A percentile compares a stretch with the other conserved stretches of the same genome.
These are phyloP conservation scores for Arthrocladium fulminans DNA, from an alignment of 2,329 filamentous ascomycete species.

Conservation along the genomic window DNA sequence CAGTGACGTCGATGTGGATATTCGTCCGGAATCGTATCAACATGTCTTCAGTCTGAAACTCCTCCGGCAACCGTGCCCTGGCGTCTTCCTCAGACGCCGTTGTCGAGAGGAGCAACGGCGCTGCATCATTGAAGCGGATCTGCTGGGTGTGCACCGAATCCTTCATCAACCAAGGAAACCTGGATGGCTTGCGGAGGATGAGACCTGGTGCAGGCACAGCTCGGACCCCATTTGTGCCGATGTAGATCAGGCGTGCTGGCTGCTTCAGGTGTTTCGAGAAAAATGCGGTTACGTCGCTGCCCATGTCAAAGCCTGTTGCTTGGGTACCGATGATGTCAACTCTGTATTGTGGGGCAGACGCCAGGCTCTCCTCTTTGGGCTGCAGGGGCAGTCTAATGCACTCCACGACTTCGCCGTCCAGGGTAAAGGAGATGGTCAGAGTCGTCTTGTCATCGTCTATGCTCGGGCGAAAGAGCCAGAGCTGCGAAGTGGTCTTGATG, in stretches of 20 bases:
- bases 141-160: constrained; percentile 10
- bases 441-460: not conserved
- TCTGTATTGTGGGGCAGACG: not conserved
- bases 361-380: too few species aligned
- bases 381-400: not conserved
- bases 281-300: constrained; percentile 8
- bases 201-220: constrained; percentile 7
- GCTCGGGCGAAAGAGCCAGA: constrained; percentile 10
- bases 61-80: not conserved
- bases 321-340: constrained; percentile 10
- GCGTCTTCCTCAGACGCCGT: constrained; percentile 8
- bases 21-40: constrained; percentile 11
- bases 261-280: constrained; percentile 9
- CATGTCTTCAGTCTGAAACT: constrained; percentile 5
- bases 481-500: constrained; percentile 11
- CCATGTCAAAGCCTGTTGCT: constrained; percentile 7
- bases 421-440: not conserved
- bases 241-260: constrained; percentile 9
- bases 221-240: constrained; percentile 3
- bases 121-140: constrained; percentile 11
- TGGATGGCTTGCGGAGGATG: constrained; percentile 7
- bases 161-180: constrained; percentile 3
- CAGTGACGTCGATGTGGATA: constrained; percentile 9
- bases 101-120: constrained; percentile 9
- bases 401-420: not conserved